These are phyloP conservation scores for Naematelia aurantialba DNA, from an alignment of 768 basidiomycete species.

Conservation along the genomic window DNA sequence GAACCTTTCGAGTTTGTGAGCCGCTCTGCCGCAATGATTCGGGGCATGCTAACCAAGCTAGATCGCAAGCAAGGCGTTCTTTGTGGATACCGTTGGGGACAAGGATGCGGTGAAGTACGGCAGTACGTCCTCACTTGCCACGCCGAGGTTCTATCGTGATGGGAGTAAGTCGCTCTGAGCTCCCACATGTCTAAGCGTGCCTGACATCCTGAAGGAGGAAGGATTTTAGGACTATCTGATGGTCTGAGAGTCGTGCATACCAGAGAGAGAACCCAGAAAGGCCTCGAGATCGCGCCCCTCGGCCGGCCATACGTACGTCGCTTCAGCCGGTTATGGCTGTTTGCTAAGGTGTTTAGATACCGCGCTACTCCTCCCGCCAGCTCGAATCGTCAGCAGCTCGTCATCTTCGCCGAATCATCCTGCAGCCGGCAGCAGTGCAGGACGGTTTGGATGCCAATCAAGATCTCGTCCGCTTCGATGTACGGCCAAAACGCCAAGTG, in stretches of 20 bases:
- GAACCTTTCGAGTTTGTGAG: background rate
- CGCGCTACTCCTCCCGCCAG: conserved; percentile 19
- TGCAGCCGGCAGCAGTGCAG: background rate
- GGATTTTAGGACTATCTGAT: conserved; percentile 19
- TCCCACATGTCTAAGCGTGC: background rate
- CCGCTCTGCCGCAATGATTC: too few species aligned
- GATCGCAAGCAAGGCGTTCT: conserved; percentile 14
- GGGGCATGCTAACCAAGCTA: background rate
- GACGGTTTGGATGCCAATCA: background rate
- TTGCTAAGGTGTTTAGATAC: conserved; percentile 13
- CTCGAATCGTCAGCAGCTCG: too few species aligned
- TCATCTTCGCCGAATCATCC: background rate
- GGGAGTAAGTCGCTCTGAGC: conserved; percentile 14
- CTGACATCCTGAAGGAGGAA: conserved; percentile 11
- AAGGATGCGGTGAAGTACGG: conserved; percentile 20
- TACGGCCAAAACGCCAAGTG: background rate
- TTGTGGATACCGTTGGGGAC: conserved; percentile 25
- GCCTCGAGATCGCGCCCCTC: conserved; percentile 23
- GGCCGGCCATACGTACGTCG: conserved; percentile 24
- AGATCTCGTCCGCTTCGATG: background rate
- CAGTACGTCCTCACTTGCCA: conserved; percentile 12
- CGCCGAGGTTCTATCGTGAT: conserved; percentile 24
- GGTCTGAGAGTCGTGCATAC: conserved; percentile 21
- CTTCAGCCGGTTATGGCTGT: background rate
- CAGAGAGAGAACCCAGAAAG: conserved; percentile 21